Evolutionary conservation across 805 yeast genomes (phyloP).

Genomic region (Kuraishia borneana): DNA sequence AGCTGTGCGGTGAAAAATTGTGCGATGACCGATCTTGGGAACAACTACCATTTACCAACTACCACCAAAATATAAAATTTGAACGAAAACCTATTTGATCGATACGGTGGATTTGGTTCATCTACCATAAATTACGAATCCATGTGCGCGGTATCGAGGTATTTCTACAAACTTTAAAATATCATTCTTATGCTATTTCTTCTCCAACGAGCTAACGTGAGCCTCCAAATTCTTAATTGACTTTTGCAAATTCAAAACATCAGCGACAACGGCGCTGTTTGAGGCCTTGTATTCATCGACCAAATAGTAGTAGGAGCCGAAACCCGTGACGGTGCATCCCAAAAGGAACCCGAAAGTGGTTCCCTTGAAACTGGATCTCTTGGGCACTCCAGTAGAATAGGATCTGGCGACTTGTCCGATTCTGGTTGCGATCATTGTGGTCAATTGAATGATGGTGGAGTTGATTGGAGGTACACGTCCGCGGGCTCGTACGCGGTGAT

Average conservation of each 20-base stretch:
- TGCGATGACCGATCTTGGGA: too few relatives aligned
- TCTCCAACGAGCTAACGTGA: conserved; percentile 56
- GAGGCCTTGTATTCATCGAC: conserved; percentile 69
- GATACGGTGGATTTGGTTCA: too few relatives aligned
- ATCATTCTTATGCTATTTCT: too few relatives aligned
- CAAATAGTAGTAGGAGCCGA: conserved; percentile 66
- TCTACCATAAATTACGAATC: too few relatives aligned
- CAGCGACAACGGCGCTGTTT: conserved; percentile 63
- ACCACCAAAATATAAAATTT: too few relatives aligned
- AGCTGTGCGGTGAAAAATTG: too few relatives aligned
- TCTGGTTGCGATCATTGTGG: background rate
- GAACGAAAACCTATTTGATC: too few relatives aligned
- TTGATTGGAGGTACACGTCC: too few relatives aligned
- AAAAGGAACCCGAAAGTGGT: conserved; percentile 66
- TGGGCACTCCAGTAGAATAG: conserved; percentile 4
- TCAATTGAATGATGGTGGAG: background rate
- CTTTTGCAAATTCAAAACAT: conserved; percentile 58
- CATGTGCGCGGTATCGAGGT: background rate
- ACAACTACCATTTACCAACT: too few relatives aligned
- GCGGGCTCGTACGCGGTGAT: too few relatives aligned
- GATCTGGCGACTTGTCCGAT: background rate
- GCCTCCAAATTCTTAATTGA: conserved; percentile 58
- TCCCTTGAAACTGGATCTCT: conserved; percentile 19
- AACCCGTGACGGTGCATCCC: conserved; percentile 68
- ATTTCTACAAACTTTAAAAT: too few relatives aligned